These are phyloP conservation scores for Logfia minima DNA, from an alignment of 129 eudicot species.

Conservation along the genomic window DNA sequence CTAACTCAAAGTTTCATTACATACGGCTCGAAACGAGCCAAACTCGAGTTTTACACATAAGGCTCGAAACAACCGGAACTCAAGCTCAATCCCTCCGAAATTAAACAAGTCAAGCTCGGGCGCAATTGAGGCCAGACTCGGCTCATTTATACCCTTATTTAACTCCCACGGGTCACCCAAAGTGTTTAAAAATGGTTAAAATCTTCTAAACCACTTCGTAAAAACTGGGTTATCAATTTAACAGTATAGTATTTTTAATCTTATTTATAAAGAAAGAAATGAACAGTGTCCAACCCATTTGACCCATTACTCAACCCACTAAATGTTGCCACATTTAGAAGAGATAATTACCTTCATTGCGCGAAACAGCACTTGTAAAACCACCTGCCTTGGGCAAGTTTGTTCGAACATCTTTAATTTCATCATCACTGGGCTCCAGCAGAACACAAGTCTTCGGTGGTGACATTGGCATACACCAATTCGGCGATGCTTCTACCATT, in stretches of 20 bases:
- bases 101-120: too few species aligned
- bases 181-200: not conserved
- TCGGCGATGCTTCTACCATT: constrained; percentile 65
- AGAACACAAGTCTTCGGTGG: constrained; percentile 86
- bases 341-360: constrained; percentile 41
- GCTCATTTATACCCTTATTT: too few species aligned
- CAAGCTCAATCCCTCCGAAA: too few species aligned
- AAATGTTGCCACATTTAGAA: not conserved
- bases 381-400: constrained; percentile 18
- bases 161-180: not conserved
- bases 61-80: too few species aligned
- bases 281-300: not conserved
- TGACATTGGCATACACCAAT: constrained; percentile 70
- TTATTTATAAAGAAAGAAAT: not conserved
- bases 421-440: constrained; percentile 71
- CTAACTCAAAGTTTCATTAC: too few species aligned
- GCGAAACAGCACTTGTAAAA: constrained; percentile 25
- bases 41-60: too few species aligned
- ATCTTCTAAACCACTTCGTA: not conserved
- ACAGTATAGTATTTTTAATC: not conserved
- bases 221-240: not conserved
- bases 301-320: not conserved
- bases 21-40: too few species aligned
- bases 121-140: too few species aligned
- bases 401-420: constrained; percentile 32